phyloP scores from a whole-genome alignment of 768 basidiomycete species.

The Astraeus odoratus region DNA sequence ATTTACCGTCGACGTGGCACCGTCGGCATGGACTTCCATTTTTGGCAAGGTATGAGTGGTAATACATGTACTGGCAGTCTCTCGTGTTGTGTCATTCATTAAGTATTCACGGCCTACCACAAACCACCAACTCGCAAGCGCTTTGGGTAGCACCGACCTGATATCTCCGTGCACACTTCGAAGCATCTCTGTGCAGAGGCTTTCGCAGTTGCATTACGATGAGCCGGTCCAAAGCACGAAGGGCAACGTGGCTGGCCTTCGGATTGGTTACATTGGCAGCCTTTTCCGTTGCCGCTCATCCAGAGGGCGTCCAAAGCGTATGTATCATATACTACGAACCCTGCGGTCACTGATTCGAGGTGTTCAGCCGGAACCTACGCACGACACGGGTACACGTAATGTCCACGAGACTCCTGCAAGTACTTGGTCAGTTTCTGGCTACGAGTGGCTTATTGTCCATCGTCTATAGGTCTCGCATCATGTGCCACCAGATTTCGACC shows the following conservation, averaged over 20 bases:
- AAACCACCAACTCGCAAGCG: too few relatives aligned
- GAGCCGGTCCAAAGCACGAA: slow-evolving; percentile 22
- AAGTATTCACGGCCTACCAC: too few relatives aligned
- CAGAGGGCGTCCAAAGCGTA: slow-evolving; percentile 15
- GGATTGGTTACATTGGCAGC: slow-evolving; percentile 47
- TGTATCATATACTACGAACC: not conserved
- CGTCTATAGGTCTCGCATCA: slow-evolving; percentile 10
- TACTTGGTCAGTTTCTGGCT: not conserved
- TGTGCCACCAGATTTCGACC: slow-evolving; percentile 28
- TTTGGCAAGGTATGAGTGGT: too few relatives aligned
- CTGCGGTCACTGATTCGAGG: not conserved
- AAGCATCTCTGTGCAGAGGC: not conserved
- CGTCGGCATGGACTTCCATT: too few relatives aligned
- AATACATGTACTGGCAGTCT: too few relatives aligned
- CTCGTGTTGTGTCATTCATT: too few relatives aligned
- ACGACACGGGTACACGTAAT: slow-evolving; percentile 1
- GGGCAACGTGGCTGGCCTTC: slow-evolving; percentile 55
- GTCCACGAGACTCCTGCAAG: slow-evolving; percentile 14
- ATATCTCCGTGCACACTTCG: not conserved
- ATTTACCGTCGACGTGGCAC: too few relatives aligned
- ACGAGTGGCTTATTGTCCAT: slow-evolving; percentile 1
- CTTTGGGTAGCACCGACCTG: not conserved
- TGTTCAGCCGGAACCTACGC: slow-evolving; percentile 9
- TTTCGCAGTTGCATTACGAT: not conserved
- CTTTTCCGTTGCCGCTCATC: slow-evolving; percentile 38